Evolutionary conservation across 495 filamentous ascomycete genomes (phyloP), one percentile per base, ranked within the genome.

Genomic region (Arthonia radiata): DNA sequence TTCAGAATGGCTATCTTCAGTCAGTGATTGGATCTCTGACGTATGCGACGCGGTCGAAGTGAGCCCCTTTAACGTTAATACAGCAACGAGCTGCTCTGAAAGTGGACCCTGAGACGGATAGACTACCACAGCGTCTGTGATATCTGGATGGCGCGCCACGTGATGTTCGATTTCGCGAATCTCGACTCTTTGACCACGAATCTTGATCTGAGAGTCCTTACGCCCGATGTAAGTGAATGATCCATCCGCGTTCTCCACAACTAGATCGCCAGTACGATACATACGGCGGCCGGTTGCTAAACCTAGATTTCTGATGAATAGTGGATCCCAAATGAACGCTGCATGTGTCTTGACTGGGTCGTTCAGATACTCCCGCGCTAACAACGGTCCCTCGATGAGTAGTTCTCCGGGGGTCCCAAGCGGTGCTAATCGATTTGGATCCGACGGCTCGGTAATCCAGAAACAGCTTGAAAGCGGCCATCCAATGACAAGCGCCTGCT

Each of bases 331-430:
- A 16, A 40, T 37, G 25, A 37, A 37, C 4, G 17, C 26, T 10
- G 29, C 29, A 2, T 27, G 29, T 10, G 37, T 40, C 13, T 34
- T 37, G 5, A 15, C 34, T 2, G 32, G 25, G 18, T 37, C 27
- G 13, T 32, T 28, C 9, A 40, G 31, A 18, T 40, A 40, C 3
- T 32, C 37, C 23, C 50, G 43, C 3, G 49, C 58, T 14, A 67
- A 49, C 18, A 58, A 50, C 0, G 57, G 55, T 0, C 62, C 60
- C 34, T 64, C 54, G n/a, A 67, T 44, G 10, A 60, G 46, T 13
- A 67, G 31, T 34, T 66, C 62, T 21, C 70, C 70, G 18, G 65
- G 43, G 4, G 46, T 43, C 11, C 69, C 69, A 7, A 71, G 40
- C 0, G 66, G 61, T n/a, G n/a, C n/a, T n/a, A n/a, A n/a, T n/a